phyloP scores from a whole-genome alignment of 306 rosid genomes.

The Casuarina glauca region DNA sequence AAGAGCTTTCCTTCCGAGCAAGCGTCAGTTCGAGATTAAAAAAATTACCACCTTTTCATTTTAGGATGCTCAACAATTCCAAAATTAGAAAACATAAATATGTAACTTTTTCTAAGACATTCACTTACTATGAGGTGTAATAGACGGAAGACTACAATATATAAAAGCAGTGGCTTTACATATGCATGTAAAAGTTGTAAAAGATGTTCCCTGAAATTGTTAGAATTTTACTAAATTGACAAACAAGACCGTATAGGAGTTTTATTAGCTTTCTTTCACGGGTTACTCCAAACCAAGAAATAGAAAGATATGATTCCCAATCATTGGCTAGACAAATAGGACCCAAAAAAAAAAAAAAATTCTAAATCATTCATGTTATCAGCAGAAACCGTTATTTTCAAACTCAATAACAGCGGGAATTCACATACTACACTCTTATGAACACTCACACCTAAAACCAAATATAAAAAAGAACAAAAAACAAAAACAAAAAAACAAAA shows the following conservation, averaged over 20 bases:
- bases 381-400: neutral
- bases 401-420: neutral
- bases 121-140: neutral
- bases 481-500: neutral
- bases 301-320: neutral
- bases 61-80: neutral
- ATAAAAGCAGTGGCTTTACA: neutral
- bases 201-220: neutral
- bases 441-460: too few relatives aligned
- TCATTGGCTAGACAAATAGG: neutral
- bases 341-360: neutral
- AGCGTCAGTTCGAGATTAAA: too few relatives aligned
- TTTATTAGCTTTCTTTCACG: neutral
- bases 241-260: too few relatives aligned
- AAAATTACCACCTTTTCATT: neutral
- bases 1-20: neutral
- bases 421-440: neutral
- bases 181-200: neutral
- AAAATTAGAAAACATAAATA: neutral
- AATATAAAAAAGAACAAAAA: too few relatives aligned
- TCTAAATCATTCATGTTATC: conserved; percentile 5
- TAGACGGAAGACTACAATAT: neutral
- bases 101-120: neutral
- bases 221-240: neutral
- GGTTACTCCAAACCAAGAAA: neutral